phyloP scores from a whole-genome alignment of 1,139 yeast genomes.

The Taphrina betulina region DNA sequence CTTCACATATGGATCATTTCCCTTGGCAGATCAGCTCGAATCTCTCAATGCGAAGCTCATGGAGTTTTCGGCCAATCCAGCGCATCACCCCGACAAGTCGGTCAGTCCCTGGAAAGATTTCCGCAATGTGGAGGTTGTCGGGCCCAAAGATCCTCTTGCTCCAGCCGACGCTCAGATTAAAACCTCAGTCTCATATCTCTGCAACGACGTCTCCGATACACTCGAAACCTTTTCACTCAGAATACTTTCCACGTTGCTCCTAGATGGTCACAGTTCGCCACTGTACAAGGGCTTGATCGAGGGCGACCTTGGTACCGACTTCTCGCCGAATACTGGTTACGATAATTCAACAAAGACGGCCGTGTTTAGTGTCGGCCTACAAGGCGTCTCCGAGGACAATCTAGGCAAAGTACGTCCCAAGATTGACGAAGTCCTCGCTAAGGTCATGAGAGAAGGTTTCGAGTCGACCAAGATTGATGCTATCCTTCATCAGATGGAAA shows the following conservation, averaged over 20 bases:
- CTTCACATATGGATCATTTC: conserved; percentile 80
- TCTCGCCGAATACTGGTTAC: conserved; percentile 81
- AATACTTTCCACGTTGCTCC: conserved; percentile 67
- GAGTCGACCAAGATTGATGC: conserved; percentile 72
- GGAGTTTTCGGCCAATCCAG: conserved; percentile 48
- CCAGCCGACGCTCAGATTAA: conserved; percentile 70
- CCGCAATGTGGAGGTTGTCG: conserved; percentile 51
- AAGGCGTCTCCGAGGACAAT: conserved; percentile 62
- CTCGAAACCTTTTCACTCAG: conserved; percentile 71
- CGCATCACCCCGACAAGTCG: conserved; percentile 37
- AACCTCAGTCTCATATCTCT: conserved; percentile 81
- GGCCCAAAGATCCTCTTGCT: conserved; percentile 83
- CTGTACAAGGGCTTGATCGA: conserved; percentile 82
- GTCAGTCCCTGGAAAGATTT: conserved; percentile 45
- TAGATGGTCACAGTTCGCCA: conserved; percentile 92
- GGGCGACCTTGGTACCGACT: conserved; percentile 79
- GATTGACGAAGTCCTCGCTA: conserved; percentile 47
- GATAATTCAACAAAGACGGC: conserved; percentile 79
- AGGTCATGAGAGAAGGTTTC: conserved; percentile 48
- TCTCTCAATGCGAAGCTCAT: conserved; percentile 57
- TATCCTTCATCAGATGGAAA: conserved; percentile 80
- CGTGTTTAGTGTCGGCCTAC: conserved; percentile 80
- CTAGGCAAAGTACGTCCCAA: conserved; percentile 51
- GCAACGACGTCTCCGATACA: conserved; percentile 69
- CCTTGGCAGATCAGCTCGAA: conserved; percentile 60